Conservation (phyloP, 495 filamentous ascomycete genomes). For the Zalerion maritima region DNA sequence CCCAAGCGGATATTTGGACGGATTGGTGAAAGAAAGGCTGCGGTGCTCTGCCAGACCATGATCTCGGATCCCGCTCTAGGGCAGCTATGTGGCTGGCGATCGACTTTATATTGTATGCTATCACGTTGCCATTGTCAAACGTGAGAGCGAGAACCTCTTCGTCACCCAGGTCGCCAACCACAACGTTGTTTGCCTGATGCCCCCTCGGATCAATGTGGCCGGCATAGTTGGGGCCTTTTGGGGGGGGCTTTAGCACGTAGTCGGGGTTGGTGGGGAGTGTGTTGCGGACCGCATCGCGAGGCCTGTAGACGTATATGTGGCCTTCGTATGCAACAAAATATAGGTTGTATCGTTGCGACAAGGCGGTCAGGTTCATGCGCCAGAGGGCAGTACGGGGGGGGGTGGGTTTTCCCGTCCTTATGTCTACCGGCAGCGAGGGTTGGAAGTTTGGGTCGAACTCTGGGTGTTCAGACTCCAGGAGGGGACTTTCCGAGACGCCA, state of each 20-base stretch:
- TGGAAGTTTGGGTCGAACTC: too few species aligned
- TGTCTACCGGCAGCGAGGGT: too few species aligned
- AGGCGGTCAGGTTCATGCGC: constrained; percentile 32
- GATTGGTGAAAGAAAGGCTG: constrained; percentile 57
- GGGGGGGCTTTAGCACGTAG: constrained; percentile 50
- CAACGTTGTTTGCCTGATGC: constrained; percentile 66
- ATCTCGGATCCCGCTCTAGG: constrained; percentile 6
- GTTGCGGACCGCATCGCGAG: constrained; percentile 47
- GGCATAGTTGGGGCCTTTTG: constrained; percentile 25
- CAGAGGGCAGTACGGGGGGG: constrained; percentile 20
- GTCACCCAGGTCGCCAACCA: constrained; percentile 63
- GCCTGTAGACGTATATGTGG: constrained; percentile 60
- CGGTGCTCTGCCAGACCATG: too few species aligned
- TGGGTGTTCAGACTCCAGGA: too few species aligned
- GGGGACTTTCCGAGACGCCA: too few species aligned
- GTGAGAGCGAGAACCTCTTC: constrained; percentile 64
- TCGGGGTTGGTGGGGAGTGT: constrained; percentile 42
- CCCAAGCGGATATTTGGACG: constrained; percentile 74
- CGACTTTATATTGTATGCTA: constrained; percentile 54
- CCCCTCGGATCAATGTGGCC: constrained; percentile 45
- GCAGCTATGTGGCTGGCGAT: constrained; percentile 17
- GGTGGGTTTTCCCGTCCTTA: too few species aligned
- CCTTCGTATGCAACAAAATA: constrained; percentile 64
- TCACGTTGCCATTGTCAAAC: constrained; percentile 82
- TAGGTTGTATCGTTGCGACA: constrained; percentile 41